Evolutionary conservation across 2,329 filamentous ascomycete genomes (phyloP).

Genomic region (Leptosphaerulina australis): DNA sequence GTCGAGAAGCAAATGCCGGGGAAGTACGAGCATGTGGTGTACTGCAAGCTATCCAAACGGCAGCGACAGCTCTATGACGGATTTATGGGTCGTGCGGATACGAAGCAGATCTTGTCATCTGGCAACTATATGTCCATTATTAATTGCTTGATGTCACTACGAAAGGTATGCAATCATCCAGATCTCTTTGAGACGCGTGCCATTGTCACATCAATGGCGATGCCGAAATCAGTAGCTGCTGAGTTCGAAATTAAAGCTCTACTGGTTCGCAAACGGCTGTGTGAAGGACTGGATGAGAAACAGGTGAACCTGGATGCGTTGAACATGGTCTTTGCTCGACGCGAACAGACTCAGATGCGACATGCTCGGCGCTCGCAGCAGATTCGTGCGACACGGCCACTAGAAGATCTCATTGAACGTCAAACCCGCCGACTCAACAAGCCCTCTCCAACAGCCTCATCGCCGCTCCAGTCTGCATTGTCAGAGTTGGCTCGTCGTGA

Average conservation of each 20-base stretch:
- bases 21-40: constrained; percentile 96
- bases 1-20: constrained; percentile 99
- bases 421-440: constrained; percentile 66
- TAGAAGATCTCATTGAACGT: constrained; percentile 73
- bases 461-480: constrained; percentile 71
- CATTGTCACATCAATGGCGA: constrained; percentile 95
- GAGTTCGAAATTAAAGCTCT: constrained; percentile 76
- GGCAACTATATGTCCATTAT: constrained; percentile 98
- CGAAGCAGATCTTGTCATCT: constrained; percentile 83
- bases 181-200: constrained; percentile 95
- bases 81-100: constrained; percentile 89
- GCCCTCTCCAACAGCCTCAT: constrained; percentile 58
- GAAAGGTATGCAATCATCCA: constrained; percentile 98
- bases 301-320: constrained; percentile 76
- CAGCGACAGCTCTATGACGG: constrained; percentile 96
- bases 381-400: constrained; percentile 68
- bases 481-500: constrained; percentile 71
- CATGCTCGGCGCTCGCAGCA: constrained; percentile 47
- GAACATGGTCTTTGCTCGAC: constrained; percentile 74
- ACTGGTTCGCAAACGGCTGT: constrained; percentile 69
- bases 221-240: constrained; percentile 77
- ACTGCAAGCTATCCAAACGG: constrained; percentile 91
- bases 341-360: constrained; percentile 67
- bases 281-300: constrained; percentile 67
- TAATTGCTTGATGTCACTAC: constrained; percentile 95